Base-by-base conservation (phyloP, 2,329 filamentous ascomycete species). In the Blastomyces emzantsi region DNA sequence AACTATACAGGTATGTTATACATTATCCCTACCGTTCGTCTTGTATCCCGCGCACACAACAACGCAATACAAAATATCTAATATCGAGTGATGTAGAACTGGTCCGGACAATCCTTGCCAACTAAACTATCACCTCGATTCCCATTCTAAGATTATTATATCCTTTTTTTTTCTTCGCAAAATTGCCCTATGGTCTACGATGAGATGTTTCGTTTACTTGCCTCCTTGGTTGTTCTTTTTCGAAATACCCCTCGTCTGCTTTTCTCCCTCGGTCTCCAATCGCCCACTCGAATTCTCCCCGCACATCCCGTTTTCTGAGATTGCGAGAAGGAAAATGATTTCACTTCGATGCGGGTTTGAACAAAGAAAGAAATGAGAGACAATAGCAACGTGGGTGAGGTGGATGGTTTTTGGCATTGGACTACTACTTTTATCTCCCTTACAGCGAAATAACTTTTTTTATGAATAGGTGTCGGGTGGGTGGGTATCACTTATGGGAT, bases 21-120 rank as follows among this genome's bases (percentile, higher is more conserved):
- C 19, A 19, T 9, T 8, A 28, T 63, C 28, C 22, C 49, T 36
- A 63, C 28, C 15, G 56, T 56, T 57, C 59, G 43, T 22, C 28
- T 6, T 43, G 22, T 41, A 4, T 15, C 47, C 13, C 4, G 45
- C 36, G 17, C 15, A 39, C 45, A 28, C 9, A 41, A 11, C 11
- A 7, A 19, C 11, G 41, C 15, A 43, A 43, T 43, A 60, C 25
- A 61, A n/a, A 63, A 39, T 66, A 64, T 66, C 59, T 5, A 68
- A 61, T 70, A 63, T 54, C 17, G 33, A 30, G 17, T 64, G 60
- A 60, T 22, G 41, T 55, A 90, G 90, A 94, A 67, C 87, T 94
- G 65, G 90, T 94, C 73, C 87, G 90, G 73, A 93, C 90, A 62
- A 92, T 94, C 73, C 87, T 94, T 69, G 89, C 90, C 76, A 93